Evolutionary conservation across 2,329 filamentous ascomycete species (phyloP), one percentile per base, ranked within the genome.

Genomic region (Phyllosticta citrichinensis): DNA sequence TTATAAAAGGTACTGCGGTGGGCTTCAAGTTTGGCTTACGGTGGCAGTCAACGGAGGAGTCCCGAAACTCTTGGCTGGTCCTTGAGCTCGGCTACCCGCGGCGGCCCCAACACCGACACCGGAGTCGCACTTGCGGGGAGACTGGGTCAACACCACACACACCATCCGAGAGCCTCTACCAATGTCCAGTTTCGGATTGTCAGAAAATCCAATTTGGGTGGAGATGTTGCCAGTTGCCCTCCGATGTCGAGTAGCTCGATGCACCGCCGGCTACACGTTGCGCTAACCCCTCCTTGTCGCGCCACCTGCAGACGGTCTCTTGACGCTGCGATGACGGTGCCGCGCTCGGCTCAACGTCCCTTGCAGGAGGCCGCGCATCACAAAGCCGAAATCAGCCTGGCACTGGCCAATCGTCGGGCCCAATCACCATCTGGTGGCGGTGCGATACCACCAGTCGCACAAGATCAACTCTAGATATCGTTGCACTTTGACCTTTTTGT

Each of bases 131-230:
- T 17, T n/a, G 40, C 40, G 40, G 40, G 40, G 17, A 47, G 14
- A n/a, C 40, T n/a, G 27, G 25, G 19, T 3, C 12, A 25, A 33
- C 12, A 5, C 57, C 51, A 52, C 25, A 6, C 51, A 8, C 12
- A 40, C 22, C 57, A 47, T 11, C 57, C 5, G 10, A 3, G 22
- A 14, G 2, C 22, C 52, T 47, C 53, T 52, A 24, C 58, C 58
- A 60, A 60, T 56, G 52, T 55, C 35, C 53, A 52, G 58, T 60
- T 60, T 60, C 25, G 20, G 35, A 35, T 33, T 60, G 58, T 60
- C 58, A 60, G 53, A 35, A 24, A 24, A 22, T 52, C 52, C 58
- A 22, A 27, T 8, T 47, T 47, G 14, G 17, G 40, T 47, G 40
- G 40, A 47, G 40, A n/a, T n/a, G 40, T 17, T n/a, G 11, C 35